Evolutionary conservation across 2,329 filamentous ascomycete genomes (phyloP).

Genomic region (Penicillium sp.): DNA sequence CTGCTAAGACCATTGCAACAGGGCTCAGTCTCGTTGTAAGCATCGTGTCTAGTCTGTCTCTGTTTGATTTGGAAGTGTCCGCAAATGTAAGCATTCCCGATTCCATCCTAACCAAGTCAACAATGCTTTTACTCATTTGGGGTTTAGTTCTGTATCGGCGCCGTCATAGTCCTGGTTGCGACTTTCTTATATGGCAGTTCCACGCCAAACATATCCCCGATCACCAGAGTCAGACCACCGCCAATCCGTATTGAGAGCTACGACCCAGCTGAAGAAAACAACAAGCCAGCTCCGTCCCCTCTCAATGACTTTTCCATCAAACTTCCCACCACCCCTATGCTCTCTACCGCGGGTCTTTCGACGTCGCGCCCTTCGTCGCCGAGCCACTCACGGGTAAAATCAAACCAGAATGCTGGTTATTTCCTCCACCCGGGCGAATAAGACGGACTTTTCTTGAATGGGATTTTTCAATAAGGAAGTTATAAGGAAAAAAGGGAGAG

Average conservation of each 20-base stretch:
- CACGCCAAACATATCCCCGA: slow-evolving; percentile 40
- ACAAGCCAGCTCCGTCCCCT: slow-evolving; percentile 21
- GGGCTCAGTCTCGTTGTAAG: slow-evolving; percentile 88
- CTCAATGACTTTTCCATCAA: slow-evolving; percentile 47
- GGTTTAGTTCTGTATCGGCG: slow-evolving; percentile 73
- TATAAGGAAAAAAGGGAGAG: neutral
- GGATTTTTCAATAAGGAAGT: neutral
- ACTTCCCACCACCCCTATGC: slow-evolving; percentile 44
- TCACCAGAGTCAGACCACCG: slow-evolving; percentile 36
- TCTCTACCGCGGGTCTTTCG: slow-evolving; percentile 44
- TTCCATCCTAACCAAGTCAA: neutral
- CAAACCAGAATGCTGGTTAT: slow-evolving; percentile 36
- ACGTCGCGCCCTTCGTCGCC: slow-evolving; percentile 53
- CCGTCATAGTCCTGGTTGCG: slow-evolving; percentile 70
- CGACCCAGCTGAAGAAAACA: slow-evolving; percentile 65
- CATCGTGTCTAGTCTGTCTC: slow-evolving; percentile 76
- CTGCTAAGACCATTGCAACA: slow-evolving; percentile 89
- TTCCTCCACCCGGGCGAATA: slow-evolving; percentile 32
- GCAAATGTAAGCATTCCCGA: slow-evolving; percentile 55
- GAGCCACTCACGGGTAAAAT: slow-evolving; percentile 41
- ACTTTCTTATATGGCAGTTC: slow-evolving; percentile 80
- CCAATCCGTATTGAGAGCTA: slow-evolving; percentile 62
- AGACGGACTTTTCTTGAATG: neutral
- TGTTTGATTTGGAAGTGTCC: slow-evolving; percentile 77
- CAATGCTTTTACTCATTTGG: neutral